A percentile compares a stretch with the other conserved stretches of the same genome.
Evolutionary conservation across 129 eudicot species (phyloP).

Genomic region (Escallonia herrerae): DNA sequence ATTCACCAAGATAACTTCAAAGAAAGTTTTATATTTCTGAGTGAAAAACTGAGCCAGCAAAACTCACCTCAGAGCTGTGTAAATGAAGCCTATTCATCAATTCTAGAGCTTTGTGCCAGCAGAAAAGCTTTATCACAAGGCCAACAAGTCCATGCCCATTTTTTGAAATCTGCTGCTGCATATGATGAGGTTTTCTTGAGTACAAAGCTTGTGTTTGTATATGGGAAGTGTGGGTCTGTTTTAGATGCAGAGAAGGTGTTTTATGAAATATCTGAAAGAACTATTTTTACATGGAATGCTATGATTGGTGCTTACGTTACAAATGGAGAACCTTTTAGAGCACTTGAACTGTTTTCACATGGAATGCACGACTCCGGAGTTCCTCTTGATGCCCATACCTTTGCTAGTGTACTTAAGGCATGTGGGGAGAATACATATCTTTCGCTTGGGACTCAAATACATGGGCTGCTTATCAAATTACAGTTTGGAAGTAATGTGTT

Average conservation of each 20-base stretch:
- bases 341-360: constrained; percentile 36
- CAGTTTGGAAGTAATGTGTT: constrained; percentile 43
- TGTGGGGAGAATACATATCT: constrained; percentile 40
- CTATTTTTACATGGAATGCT: constrained; percentile 80
- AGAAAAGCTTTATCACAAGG: constrained; percentile 37
- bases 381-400: constrained; percentile 53
- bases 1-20: constrained; percentile 24
- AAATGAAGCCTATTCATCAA: constrained; percentile 45
- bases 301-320: constrained; percentile 63
- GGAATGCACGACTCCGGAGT: constrained; percentile 48
- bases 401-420: constrained; percentile 48
- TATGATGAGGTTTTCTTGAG: constrained; percentile 45
- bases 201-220: constrained; percentile 57
- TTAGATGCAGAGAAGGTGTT: constrained; percentile 60
- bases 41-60: constrained; percentile 16
- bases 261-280: constrained; percentile 64
- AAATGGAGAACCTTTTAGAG: constrained; percentile 36
- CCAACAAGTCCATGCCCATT: constrained; percentile 62
- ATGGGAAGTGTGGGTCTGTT: constrained; percentile 63
- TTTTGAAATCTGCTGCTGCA: constrained; percentile 30
- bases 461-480: constrained; percentile 47
- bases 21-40: constrained; percentile 40
- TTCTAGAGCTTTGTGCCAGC: constrained; percentile 57
- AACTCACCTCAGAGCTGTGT: constrained; percentile 14
- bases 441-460: constrained; percentile 51